Evolutionary conservation across 2,329 filamentous ascomycete genomes (phyloP).

Genomic region (Colletotrichum sp.): DNA sequence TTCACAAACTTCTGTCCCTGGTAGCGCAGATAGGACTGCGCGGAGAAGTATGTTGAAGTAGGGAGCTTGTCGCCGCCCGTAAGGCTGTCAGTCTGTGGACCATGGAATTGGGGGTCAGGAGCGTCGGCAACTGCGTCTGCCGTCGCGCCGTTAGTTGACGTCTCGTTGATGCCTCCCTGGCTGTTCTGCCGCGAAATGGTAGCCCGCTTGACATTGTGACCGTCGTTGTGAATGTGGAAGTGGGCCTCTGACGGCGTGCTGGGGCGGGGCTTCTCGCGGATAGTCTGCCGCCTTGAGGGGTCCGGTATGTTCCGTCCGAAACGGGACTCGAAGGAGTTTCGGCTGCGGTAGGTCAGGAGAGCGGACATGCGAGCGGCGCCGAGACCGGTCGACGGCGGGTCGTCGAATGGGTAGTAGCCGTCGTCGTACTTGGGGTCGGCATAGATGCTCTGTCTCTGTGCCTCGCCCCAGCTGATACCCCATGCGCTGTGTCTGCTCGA

Average conservation of each 20-base stretch:
- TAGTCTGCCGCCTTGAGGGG: slow-evolving; percentile 81
- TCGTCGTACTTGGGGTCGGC: slow-evolving; percentile 98
- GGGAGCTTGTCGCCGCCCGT: slow-evolving; percentile 57
- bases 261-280: slow-evolving; percentile 70
- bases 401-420: slow-evolving; percentile 88
- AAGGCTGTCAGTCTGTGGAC: slow-evolving; percentile 55
- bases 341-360: slow-evolving; percentile 91
- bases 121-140: slow-evolving; percentile 32
- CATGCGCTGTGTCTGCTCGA: slow-evolving; percentile 86
- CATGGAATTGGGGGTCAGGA: slow-evolving; percentile 73
- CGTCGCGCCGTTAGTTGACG: slow-evolving; percentile 23
- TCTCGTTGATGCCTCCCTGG: slow-evolving; percentile 12
- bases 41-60: slow-evolving; percentile 91
- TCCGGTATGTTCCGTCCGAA: slow-evolving; percentile 95
- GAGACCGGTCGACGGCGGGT: slow-evolving; percentile 85
- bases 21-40: slow-evolving; percentile 96
- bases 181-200: slow-evolving; percentile 54
- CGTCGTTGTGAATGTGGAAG: slow-evolving; percentile 84
- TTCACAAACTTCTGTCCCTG: slow-evolving; percentile 97
- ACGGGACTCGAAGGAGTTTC: slow-evolving; percentile 94
- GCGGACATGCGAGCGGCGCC: slow-evolving; percentile 97
- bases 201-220: slow-evolving; percentile 68
- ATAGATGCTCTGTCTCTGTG: slow-evolving; percentile 92
- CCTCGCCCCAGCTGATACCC: slow-evolving; percentile 91
- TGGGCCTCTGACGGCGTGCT: slow-evolving; percentile 72